Percentiles rank a stretch among this genome's conserved stretches.
These are phyloP conservation scores for Pleurotus eryngii DNA, from an alignment of 768 basidiomycete species.

Conservation along the genomic window DNA sequence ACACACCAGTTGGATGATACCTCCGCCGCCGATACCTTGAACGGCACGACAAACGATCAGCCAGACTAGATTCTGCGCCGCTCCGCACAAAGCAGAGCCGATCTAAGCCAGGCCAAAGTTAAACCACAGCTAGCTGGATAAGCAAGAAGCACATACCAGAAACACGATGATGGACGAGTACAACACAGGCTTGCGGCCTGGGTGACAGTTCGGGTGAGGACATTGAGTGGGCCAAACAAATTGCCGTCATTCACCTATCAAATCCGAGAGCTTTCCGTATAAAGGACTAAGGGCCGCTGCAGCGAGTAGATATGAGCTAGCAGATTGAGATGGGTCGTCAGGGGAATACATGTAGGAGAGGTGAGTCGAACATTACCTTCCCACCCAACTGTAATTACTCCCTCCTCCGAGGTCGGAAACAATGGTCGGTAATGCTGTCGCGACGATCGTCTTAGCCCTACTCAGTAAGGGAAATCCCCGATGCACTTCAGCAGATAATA, in stretches of 20 bases:
- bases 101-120: slow-evolving; percentile 36
- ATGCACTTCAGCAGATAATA: slow-evolving; percentile 17
- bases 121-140: neutral
- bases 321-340: neutral
- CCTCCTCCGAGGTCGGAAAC: slow-evolving; percentile 63
- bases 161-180: slow-evolving; percentile 66
- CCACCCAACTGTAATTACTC: slow-evolving; percentile 68
- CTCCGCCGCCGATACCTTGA: slow-evolving; percentile 83
- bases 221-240: neutral
- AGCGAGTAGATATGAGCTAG: slow-evolving; percentile 71
- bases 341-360: neutral
- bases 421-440: slow-evolving; percentile 76
- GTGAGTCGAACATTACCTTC: slow-evolving; percentile 39
- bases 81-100: slow-evolving; percentile 79
- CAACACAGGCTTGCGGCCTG: slow-evolving; percentile 69
- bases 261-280: slow-evolving; percentile 76
- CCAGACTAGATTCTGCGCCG: slow-evolving; percentile 78
- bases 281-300: slow-evolving; percentile 65
- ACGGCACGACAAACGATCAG: slow-evolving; percentile 73
- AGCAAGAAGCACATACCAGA: slow-evolving; percentile 40
- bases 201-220: neutral
- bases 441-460: slow-evolving; percentile 54
- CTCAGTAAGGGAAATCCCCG: too few species aligned
- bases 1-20: slow-evolving; percentile 65
- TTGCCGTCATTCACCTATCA: slow-evolving; percentile 23